These are phyloP conservation scores for Cytospora schulzeri DNA, from an alignment of 2,329 filamentous ascomycete species.

Conservation along the genomic window DNA sequence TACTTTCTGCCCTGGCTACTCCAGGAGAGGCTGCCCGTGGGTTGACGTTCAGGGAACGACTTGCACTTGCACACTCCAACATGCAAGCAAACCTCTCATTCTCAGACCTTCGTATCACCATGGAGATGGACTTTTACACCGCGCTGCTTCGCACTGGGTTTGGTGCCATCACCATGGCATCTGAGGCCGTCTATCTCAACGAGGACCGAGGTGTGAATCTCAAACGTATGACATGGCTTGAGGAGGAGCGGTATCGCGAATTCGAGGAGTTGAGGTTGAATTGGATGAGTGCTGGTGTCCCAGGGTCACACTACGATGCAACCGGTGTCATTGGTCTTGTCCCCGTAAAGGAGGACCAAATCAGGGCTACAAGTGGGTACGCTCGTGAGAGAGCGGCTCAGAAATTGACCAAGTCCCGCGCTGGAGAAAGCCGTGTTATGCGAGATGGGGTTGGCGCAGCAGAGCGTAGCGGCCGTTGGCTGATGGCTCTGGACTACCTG, in stretches of 20 bases:
- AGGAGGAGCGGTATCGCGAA: slow-evolving; percentile 81
- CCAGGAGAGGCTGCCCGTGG: slow-evolving; percentile 48
- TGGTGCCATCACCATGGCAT: slow-evolving; percentile 85
- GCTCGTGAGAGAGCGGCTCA: slow-evolving; percentile 70
- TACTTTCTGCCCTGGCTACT: slow-evolving; percentile 72
- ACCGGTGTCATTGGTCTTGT: slow-evolving; percentile 58
- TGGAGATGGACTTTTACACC: slow-evolving; percentile 95
- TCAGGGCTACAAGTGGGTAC: slow-evolving; percentile 59
- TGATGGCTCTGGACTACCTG: slow-evolving; percentile 75
- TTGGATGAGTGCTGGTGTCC: slow-evolving; percentile 49
- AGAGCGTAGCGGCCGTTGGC: slow-evolving; percentile 77
- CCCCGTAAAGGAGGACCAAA: slow-evolving; percentile 52
- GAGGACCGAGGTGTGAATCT: slow-evolving; percentile 79
- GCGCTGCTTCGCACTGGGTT: slow-evolving; percentile 86
- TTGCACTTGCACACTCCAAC: slow-evolving; percentile 76
- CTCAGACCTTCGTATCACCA: slow-evolving; percentile 75
- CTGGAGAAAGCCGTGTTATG: slow-evolving; percentile 45
- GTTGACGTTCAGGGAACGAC: slow-evolving; percentile 58
- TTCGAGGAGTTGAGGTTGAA: slow-evolving; percentile 63
- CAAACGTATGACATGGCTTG: slow-evolving; percentile 82
- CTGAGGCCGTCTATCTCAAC: slow-evolving; percentile 93
- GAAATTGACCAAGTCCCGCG: slow-evolving; percentile 51
- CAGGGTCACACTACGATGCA: slow-evolving; percentile 53
- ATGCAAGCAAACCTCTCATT: slow-evolving; percentile 91
- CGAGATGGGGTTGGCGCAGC: slow-evolving; percentile 75